Base-by-base conservation (phyloP, 768 basidiomycete species). In the Daedaleopsis sinensis region DNA sequence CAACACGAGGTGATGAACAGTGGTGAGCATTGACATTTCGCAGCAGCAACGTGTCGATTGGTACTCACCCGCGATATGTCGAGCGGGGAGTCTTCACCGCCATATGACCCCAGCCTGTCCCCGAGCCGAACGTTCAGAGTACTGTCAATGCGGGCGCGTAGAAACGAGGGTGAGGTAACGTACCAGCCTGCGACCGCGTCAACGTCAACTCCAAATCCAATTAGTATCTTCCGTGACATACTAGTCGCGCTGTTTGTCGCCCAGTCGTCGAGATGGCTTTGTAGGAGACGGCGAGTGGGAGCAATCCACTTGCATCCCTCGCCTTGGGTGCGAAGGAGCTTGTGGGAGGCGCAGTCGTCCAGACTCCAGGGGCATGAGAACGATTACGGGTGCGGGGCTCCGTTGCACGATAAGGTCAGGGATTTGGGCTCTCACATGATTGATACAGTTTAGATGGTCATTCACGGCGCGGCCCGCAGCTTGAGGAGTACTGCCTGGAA, bases 141-240 rank as follows among this genome's bases (percentile, higher is more conserved):
- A 21, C 24, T 15, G n/a, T 27, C 44, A 5, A n/a, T n/a, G n/a
- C n/a, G n/a, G n/a, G n/a, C n/a, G 15, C 35, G 23, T 32, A 32
- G 7, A 15, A 19, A 15, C 16, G 23, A 24, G 18, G n/a, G 13
- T 39, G 23, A 37, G 21, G 8, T 12, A 35, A 67, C 75, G 58
- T 70, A 84, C 89, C 90, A 91, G 65, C 90, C 90, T 15, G 88
- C 83, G 5, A 90, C 89, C 1, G 89, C 88, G 59, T 93, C 90
- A 2, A 91, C 88, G 62, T 93, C 89, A 9, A 90, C 85, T 24
- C 87, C 88, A 69, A 88, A 85, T 16, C 84, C 78, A 37, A 86
- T 76, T 18, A 88, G 77, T 19, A 84, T 79, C 57, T 80, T 84
- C 47, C 84, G 78, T 52, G 81, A 76, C 85, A 87, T 87, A 3